Base-by-base conservation (phyloP, 2,329 filamentous ascomycete species). In the Fusarium austroafricanum region DNA sequence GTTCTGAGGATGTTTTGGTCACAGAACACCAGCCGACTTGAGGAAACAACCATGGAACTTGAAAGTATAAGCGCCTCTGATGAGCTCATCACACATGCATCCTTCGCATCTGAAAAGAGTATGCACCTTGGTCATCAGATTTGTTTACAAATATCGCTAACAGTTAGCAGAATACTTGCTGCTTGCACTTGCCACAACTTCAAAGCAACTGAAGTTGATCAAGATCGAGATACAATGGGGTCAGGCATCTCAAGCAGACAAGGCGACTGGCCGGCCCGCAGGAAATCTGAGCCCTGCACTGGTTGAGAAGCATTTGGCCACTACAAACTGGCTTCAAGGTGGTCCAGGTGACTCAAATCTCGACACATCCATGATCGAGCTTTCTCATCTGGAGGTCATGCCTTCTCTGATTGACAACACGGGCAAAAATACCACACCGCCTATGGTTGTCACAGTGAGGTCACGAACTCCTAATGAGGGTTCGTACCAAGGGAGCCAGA, bases 41-140 rank as follows among this genome's bases (percentile, higher is more conserved):
- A 90, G 62, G 92, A 96, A 74, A 86, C 88, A 0, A 87, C 86
- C 5, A 82, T 90, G n/a, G 91, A 95, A 66, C 79, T 97, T 35
- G 92, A 94, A 75, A 90, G 89, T 65, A 84, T 93, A 57, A 85
- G 88, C 28, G 89, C 89, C 33, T 89, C 90, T 1, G 89, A 93
- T 66, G 90, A 93, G 67, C 78, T 92, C n/a, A 85, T 95, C 50
- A 93, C 92, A 1, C 93, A 96, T 79, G 92, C 92, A 12, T 87
- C 92, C 38, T 83, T 94, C 65, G 87, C 90, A 60, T 88, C 91
- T 5, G 92, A 94, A 55, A 92, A 90, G 78, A 89, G 92, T 92
- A 79, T 74, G 82, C 73, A 14, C 10, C 11, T 6, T 15, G 10
- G 4, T 10, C 23, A 20, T 15, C 26, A 26, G 12, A 28, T 39